A percentile compares a stretch with the other conserved stretches of the same genome.
phyloP scores from a whole-genome alignment of 768 basidiomycete genomes.

The Phanerodontia chrysosporium region DNA sequence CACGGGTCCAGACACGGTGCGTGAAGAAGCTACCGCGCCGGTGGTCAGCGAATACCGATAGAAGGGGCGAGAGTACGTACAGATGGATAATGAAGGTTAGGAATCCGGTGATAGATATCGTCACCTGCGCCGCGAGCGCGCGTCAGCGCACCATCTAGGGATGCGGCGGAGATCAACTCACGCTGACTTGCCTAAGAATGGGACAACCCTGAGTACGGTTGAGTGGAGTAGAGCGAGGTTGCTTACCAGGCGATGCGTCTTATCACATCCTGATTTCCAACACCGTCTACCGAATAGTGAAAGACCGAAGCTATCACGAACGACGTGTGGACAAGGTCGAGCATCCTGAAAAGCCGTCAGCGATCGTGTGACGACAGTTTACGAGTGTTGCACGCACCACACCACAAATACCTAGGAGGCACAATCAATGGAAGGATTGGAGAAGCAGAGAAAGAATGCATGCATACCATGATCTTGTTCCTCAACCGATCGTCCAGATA shows the following conservation, averaged over 20 bases:
- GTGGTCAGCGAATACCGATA: neutral
- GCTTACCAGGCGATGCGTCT: constrained; percentile 11
- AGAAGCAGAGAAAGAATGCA: neutral
- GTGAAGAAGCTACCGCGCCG: constrained; percentile 12
- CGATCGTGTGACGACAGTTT: neutral
- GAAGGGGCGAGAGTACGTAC: constrained; percentile 4
- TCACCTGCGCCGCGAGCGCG: constrained; percentile 1
- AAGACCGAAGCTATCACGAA: constrained; percentile 12
- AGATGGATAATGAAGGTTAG: constrained; percentile 14
- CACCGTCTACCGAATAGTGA: constrained; percentile 8
- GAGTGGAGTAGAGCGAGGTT: neutral
- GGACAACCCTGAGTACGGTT: neutral
- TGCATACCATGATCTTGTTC: constrained; percentile 8
- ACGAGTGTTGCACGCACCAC: neutral
- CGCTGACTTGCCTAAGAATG: constrained; percentile 9
- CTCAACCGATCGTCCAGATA: constrained; percentile 9
- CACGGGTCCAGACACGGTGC: constrained; percentile 13
- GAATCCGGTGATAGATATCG: constrained; percentile 9
- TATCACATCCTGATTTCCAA: neutral
- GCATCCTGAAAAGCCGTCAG: constrained; percentile 1
- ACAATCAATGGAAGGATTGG: neutral
- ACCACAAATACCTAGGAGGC: neutral
- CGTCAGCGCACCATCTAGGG: neutral
- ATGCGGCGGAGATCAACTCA: neutral
- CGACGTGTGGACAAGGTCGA: constrained; percentile 14